A percentile compares a stretch with the other conserved stretches of the same genome.
These are phyloP conservation scores for Spathaspora sp. DNA, from an alignment of 805 yeast species.

Conservation along the genomic window DNA sequence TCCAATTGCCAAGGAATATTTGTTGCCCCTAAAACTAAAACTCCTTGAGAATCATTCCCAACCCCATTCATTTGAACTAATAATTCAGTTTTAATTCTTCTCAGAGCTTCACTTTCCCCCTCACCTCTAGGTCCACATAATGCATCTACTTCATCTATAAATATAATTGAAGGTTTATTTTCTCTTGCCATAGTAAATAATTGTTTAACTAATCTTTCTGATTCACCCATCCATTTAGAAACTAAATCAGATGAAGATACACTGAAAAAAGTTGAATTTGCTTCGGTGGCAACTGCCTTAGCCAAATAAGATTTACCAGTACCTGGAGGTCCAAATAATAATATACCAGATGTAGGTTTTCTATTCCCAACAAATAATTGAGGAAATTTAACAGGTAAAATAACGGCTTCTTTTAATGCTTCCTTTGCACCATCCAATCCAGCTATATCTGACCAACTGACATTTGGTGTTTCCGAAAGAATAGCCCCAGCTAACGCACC, in stretches of 20 bases:
- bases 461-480: slow-evolving; percentile 86
- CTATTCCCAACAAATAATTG: slow-evolving; percentile 93
- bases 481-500: slow-evolving; percentile 92
- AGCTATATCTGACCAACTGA: slow-evolving; percentile 93
- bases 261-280: slow-evolving; percentile 93
- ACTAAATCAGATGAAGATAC: slow-evolving; percentile 96
- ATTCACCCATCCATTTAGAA: slow-evolving; percentile 99
- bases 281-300: slow-evolving; percentile 98
- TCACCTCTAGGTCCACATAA: slow-evolving; percentile 97
- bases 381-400: slow-evolving; percentile 93
- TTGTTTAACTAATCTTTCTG: slow-evolving; percentile 93
- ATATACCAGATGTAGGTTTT: slow-evolving; percentile 86
- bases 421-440: slow-evolving; percentile 95
- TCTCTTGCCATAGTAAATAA: slow-evolving; percentile 95
- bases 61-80: slow-evolving; percentile 99
- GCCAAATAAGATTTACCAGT: slow-evolving; percentile 97
- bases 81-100: slow-evolving; percentile 93
- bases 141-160: slow-evolving; percentile 98
- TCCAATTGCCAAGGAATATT: slow-evolving; percentile 99
- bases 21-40: slow-evolving; percentile 93
- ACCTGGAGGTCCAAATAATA: slow-evolving; percentile 75
- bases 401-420: slow-evolving; percentile 95
- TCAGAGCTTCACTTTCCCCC: slow-evolving; percentile 93
- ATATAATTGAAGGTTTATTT: slow-evolving; percentile 90
- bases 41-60: slow-evolving; percentile 91